Conservation (phyloP, 805 yeast genomes). For the Ogataea pini region DNA sequence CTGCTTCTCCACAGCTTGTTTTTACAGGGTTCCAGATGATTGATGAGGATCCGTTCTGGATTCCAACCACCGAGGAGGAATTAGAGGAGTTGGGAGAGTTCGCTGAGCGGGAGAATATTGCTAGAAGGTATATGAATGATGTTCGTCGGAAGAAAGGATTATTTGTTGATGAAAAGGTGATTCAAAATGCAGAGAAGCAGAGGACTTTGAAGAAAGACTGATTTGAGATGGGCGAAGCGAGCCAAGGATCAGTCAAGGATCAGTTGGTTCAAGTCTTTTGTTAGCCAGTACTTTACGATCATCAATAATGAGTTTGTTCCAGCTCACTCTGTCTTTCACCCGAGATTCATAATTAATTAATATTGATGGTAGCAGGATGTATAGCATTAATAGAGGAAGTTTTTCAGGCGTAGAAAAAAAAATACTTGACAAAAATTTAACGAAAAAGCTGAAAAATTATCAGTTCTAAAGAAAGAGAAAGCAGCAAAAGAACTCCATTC, state of each 20-base stretch:
- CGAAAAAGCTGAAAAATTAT: too few relatives aligned
- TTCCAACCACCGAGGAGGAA: slow-evolving; percentile 96
- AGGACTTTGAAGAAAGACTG: slow-evolving; percentile 74
- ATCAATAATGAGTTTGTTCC: too few relatives aligned
- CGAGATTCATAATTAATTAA: too few relatives aligned
- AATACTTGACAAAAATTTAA: too few relatives aligned
- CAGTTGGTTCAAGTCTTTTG: too few relatives aligned
- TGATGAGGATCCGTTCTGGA: slow-evolving; percentile 98
- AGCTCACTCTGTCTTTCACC: too few relatives aligned
- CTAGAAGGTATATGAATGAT: slow-evolving; percentile 79
- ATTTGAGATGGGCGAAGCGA: neutral
- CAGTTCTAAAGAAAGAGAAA: too few relatives aligned
- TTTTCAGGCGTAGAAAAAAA: too few relatives aligned
- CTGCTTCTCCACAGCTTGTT: slow-evolving; percentile 93
- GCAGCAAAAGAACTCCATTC: too few relatives aligned
- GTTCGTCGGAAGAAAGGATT: slow-evolving; percentile 87
- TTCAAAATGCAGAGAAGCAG: slow-evolving; percentile 92
- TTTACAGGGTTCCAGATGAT: slow-evolving; percentile 85
- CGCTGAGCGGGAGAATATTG: slow-evolving; percentile 91
- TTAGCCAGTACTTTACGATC: too few relatives aligned
- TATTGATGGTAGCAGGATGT: too few relatives aligned
- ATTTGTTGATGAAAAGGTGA: slow-evolving; percentile 85
- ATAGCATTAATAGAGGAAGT: too few relatives aligned
- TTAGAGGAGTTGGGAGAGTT: slow-evolving; percentile 89
- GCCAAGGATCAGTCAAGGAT: neutral